A percentile compares a stretch with the other conserved stretches of the same genome.
phyloP scores from a whole-genome alignment of 2,329 filamentous ascomycete genomes.

The Colletotrichum limetticola region DNA sequence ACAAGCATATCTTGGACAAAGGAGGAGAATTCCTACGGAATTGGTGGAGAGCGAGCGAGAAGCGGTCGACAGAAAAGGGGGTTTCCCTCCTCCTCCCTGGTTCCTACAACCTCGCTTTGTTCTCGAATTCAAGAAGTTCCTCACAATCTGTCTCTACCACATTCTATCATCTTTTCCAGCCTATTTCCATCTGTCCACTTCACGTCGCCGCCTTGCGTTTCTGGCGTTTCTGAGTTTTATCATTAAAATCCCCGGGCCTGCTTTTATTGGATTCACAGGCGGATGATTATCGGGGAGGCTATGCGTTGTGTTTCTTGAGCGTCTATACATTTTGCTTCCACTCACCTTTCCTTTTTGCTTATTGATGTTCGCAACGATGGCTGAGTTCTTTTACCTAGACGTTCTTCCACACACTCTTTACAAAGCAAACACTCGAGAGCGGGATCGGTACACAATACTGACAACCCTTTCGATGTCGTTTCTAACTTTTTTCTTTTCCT shows the following conservation, averaged over 20 bases:
- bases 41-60: background rate
- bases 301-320: background rate
- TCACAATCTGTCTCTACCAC: background rate
- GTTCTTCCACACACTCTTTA: background rate
- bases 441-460: background rate
- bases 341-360: background rate
- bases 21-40: background rate
- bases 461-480: background rate
- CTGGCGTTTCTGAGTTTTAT: conserved; percentile 7
- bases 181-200: background rate
- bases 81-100: background rate
- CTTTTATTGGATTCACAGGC: background rate
- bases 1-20: background rate
- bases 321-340: background rate
- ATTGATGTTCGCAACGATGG: background rate
- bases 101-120: conserved; percentile 25
- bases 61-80: conserved; percentile 7
- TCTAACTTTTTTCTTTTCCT: background rate
- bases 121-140: conserved; percentile 35
- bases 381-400: background rate
- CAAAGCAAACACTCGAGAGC: background rate
- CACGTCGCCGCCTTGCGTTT: background rate
- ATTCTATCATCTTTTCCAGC: background rate
- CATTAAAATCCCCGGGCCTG: background rate
- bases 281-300: background rate